Evolutionary conservation across 768 basidiomycete genomes (phyloP).

Genomic region (Auriscalpium vulgare): DNA sequence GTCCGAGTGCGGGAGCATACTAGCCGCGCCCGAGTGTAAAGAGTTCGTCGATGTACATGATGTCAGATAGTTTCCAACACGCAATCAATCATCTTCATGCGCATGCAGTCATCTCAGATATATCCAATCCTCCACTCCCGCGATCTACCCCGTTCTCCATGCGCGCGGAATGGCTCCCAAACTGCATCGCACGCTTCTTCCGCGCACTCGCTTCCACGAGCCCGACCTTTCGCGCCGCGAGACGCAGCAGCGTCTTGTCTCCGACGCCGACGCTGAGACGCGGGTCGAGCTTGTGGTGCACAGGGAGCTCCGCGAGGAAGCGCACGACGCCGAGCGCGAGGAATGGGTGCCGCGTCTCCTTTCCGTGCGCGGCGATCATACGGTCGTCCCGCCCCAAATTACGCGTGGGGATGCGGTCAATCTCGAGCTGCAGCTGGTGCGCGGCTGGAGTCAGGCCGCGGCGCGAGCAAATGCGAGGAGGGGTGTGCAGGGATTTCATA

Average conservation of each 20-base stretch:
- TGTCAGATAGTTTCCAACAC: no score
- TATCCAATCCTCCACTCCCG: conserved; percentile 30
- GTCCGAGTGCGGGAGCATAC: no score
- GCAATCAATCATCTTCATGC: no score
- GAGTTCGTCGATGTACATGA: no score
- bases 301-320: conserved; percentile 71
- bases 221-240: conserved; percentile 67
- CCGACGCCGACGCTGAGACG: conserved; percentile 68
- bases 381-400: conserved; percentile 96
- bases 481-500: conserved; percentile 21
- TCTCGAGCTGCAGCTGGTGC: conserved; percentile 76
- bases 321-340: conserved; percentile 72
- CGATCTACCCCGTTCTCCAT: conserved; percentile 59
- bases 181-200: conserved; percentile 96
- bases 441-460: conserved; percentile 3
- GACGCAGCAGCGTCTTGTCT: conserved; percentile 80
- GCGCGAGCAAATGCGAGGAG: neutral
- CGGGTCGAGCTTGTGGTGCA: conserved; percentile 78
- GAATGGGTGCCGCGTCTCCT: conserved; percentile 90
- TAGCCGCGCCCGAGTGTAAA: no score
- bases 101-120: no score
- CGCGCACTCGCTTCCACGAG: conserved; percentile 62
- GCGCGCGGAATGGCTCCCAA: conserved; percentile 81
- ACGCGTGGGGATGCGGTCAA: conserved; percentile 78
- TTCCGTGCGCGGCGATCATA: conserved; percentile 82